Evolutionary conservation across 371 early-diverging fungal species (phyloP).

Genomic region (Mucor indicus): DNA sequence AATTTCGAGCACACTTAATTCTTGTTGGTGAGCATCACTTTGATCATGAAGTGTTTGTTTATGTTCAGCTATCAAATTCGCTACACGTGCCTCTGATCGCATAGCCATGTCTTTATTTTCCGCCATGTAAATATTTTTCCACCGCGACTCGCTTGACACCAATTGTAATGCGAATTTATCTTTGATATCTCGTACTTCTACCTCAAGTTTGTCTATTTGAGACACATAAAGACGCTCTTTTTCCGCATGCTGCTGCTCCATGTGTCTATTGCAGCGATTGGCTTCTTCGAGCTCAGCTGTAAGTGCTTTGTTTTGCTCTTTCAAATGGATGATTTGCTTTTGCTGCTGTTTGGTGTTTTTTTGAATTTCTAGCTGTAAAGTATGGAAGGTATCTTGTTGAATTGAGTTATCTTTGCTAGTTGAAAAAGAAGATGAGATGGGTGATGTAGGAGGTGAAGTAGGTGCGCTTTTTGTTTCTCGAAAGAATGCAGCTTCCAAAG

Average conservation of each 20-base stretch:
- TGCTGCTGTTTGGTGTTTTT: neutral
- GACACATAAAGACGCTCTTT: no score
- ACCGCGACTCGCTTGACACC: neutral
- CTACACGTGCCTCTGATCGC: constrained; percentile 28
- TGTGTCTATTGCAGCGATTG: no score
- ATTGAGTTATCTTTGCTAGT: no score
- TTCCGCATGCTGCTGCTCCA: no score
- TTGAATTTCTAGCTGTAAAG: neutral
- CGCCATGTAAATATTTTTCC: constrained; percentile 20
- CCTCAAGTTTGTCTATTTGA: no score
- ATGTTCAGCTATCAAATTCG: constrained; percentile 27
- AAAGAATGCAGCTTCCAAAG: neutral
- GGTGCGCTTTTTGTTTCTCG: constrained; percentile 16
- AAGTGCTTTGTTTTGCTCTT: no score
- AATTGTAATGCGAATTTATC: no score
- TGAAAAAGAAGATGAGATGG: constrained; percentile 1
- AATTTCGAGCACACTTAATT: constrained; percentile 26
- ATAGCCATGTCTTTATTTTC: constrained; percentile 25
- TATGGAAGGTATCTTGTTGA: neutral
- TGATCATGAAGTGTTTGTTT: constrained; percentile 21
- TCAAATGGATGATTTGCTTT: no score
- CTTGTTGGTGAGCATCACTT: constrained; percentile 13
- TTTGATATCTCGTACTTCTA: no score
- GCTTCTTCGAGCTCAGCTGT: no score
- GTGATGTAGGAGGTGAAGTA: no score